Evolutionary conservation across 352 stramenopile species (phyloP).

Genomic region (Pythium grandisporangium): DNA sequence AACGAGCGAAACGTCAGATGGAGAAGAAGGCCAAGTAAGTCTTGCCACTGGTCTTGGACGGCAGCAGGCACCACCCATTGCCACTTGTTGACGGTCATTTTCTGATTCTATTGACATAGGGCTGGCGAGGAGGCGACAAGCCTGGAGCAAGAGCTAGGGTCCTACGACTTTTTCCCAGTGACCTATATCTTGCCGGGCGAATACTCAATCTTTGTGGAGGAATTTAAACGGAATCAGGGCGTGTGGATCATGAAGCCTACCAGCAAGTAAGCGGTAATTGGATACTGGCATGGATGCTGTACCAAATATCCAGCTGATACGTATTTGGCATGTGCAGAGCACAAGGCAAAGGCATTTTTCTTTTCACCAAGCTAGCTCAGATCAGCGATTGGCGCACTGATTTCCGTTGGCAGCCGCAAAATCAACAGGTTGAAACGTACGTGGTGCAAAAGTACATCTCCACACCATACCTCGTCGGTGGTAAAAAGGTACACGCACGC

Average conservation of each 20-base stretch:
- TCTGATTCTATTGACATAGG: constrained; percentile 19
- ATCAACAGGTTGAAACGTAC: constrained; percentile 87
- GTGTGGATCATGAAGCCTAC: constrained; percentile 98
- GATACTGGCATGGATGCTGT: too few relatives aligned
- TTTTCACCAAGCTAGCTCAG: constrained; percentile 91
- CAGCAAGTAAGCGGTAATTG: constrained; percentile 80
- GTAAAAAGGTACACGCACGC: constrained; percentile 92
- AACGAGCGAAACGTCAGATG: constrained; percentile 74
- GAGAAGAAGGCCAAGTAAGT: constrained; percentile 69
- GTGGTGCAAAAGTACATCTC: constrained; percentile 93
- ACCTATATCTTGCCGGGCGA: constrained; percentile 93
- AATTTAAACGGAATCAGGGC: constrained; percentile 87
- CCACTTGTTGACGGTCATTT: neutral
- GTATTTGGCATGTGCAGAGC: constrained; percentile 39
- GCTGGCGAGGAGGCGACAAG: constrained; percentile 24
- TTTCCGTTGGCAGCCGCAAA: constrained; percentile 68
- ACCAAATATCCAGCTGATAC: too few relatives aligned
- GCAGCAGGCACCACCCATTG: too few relatives aligned
- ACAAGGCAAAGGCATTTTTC: constrained; percentile 90
- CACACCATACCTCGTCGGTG: constrained; percentile 90
- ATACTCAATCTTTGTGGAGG: constrained; percentile 93
- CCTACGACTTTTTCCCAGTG: constrained; percentile 88
- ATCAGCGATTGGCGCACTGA: constrained; percentile 92
- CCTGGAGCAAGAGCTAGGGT: constrained; percentile 22
- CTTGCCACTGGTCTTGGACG: too few relatives aligned